Conservation (phyloP, 257 asterid species). For the Jacaranda copaia region DNA sequence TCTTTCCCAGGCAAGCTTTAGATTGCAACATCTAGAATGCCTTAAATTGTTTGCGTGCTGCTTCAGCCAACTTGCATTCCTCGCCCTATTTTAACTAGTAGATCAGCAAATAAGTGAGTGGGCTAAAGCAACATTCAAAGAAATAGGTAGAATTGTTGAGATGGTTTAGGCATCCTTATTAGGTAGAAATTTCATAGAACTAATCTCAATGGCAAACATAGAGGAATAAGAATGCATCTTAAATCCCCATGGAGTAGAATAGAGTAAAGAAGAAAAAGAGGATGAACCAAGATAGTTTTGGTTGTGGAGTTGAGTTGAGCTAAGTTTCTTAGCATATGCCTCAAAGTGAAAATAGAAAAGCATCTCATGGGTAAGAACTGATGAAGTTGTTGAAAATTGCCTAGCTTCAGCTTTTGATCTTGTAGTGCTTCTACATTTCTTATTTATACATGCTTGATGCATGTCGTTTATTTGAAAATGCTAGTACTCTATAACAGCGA, state of each 20-base stretch:
- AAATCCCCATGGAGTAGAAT: background rate
- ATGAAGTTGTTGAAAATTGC: background rate
- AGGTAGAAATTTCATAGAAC: background rate
- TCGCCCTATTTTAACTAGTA: background rate
- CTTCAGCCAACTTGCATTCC: background rate
- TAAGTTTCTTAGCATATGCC: background rate
- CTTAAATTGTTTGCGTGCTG: background rate
- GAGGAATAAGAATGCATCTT: background rate
- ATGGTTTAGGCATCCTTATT: background rate
- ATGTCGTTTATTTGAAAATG: no score
- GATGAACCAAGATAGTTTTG: no score
- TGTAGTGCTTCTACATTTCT: no score
- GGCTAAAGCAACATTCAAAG: background rate
- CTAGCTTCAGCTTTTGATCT: no score
- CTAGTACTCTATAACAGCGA: no score
- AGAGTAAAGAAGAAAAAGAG: background rate
- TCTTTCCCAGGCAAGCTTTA: constrained; percentile 12
- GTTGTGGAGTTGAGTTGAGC: background rate
- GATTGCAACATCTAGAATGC: background rate
- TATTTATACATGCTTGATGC: no score
- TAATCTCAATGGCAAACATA: background rate
- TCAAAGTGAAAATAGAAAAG: background rate
- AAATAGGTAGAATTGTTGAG: background rate
- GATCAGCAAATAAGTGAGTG: background rate
- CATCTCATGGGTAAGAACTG: background rate